phyloP scores from a whole-genome alignment of 106 monocot genomes.

The Phalaenopsis equestris region DNA sequence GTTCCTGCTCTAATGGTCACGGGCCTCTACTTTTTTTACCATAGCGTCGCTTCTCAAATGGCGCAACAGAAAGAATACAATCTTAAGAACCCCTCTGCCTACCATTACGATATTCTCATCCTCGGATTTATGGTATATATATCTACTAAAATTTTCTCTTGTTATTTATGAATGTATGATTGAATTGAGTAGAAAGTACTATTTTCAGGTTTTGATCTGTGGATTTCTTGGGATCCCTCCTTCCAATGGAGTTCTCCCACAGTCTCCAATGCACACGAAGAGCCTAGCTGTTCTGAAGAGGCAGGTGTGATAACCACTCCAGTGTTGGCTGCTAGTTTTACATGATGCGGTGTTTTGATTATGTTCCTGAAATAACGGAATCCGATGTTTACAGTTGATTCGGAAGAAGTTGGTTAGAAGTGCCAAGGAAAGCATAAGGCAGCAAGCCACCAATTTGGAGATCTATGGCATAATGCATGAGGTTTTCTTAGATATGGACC shows the following conservation, averaged over 20 bases:
- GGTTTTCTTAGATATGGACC: conserved; percentile 69
- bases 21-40: conserved; percentile 93
- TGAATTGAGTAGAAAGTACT: not conserved
- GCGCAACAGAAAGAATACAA: conserved; percentile 96
- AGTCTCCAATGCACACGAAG: conserved; percentile 44
- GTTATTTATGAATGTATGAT: not conserved
- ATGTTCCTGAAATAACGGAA: not conserved
- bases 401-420: conserved; percentile 71
- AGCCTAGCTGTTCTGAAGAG: conserved; percentile 57
- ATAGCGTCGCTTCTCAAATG: conserved; percentile 90
- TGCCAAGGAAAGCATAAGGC: conserved; percentile 55
- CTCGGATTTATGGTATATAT: conserved; percentile 77
- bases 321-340: not conserved
- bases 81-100: conserved; percentile 83
- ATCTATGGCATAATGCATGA: conserved; percentile 81
- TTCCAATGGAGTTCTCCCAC: conserved; percentile 90
- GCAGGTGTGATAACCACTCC: conserved; percentile 37
- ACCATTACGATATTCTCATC: conserved; percentile 86
- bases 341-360: not conserved
- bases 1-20: conserved; percentile 86
- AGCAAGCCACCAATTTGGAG: conserved; percentile 51
- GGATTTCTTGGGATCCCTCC: conserved; percentile 87
- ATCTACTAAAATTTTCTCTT: not conserved
- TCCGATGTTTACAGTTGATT: conserved; percentile 31
- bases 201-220: conserved; percentile 70